Evolutionary conservation across 495 filamentous ascomycete species (phyloP).

Genomic region (Coniosporium apollinis): DNA sequence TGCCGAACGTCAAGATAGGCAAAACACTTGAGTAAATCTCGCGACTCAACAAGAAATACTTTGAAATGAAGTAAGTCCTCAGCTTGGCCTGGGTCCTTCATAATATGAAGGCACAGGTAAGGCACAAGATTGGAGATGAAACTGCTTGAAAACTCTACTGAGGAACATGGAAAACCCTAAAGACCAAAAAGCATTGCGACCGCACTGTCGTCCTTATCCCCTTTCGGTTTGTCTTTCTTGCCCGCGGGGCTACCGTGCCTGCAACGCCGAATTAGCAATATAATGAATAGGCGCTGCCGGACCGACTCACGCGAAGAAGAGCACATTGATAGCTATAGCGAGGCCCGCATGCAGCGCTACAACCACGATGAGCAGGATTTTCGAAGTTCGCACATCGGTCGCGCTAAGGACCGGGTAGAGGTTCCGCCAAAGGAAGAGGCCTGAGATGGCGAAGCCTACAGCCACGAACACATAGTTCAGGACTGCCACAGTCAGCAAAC

Average conservation of each 20-base stretch:
- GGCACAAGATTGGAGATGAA: no score
- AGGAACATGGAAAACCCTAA: no score
- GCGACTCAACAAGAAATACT: no score
- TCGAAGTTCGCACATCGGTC: constrained; percentile 81
- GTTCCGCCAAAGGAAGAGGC: constrained; percentile 78
- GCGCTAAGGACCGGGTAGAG: constrained; percentile 79
- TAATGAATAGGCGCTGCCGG: neutral
- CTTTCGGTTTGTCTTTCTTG: neutral
- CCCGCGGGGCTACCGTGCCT: neutral
- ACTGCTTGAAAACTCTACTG: no score
- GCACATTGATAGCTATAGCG: constrained; percentile 80
- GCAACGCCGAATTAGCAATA: neutral
- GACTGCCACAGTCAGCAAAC: constrained; percentile 22
- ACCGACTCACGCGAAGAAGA: constrained; percentile 69
- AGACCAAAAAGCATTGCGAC: neutral
- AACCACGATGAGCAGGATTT: constrained; percentile 69
- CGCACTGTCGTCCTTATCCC: neutral
- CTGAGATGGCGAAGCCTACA: constrained; percentile 73
- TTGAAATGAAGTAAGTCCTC: no score
- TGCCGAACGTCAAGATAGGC: no score
- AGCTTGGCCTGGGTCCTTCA: no score
- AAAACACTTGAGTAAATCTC: no score
- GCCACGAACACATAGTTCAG: constrained; percentile 91
- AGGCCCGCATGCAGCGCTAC: constrained; percentile 73
- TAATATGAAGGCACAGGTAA: no score